A percentile compares a stretch with the other conserved stretches of the same genome.
These are phyloP conservation scores for Buxus sempervirens DNA, from an alignment of 164 flowering plant species.

Conservation along the genomic window DNA sequence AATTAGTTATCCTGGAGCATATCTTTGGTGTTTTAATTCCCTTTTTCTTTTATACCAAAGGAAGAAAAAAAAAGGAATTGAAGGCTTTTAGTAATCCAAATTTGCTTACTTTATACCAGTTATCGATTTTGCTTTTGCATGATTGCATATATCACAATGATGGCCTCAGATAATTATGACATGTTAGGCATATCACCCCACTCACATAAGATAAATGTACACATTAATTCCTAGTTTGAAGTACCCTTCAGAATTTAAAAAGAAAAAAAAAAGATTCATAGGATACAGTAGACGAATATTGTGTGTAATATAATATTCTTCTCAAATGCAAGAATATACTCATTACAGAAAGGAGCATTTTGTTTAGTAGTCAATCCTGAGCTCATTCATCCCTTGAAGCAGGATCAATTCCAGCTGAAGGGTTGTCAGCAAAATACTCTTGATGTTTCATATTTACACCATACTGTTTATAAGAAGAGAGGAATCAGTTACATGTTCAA, in stretches of 20 bases:
- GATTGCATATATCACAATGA: too few relatives aligned
- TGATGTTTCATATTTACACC: slow-evolving; percentile 87
- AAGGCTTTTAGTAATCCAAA: too few relatives aligned
- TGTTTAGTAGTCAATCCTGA: not conserved
- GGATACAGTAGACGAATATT: not conserved
- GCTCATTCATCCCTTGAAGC: slow-evolving; percentile 59
- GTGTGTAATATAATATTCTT: not conserved
- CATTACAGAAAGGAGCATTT: not conserved
- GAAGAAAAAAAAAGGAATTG: too few relatives aligned
- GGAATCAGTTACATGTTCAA: not conserved
- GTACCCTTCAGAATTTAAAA: not conserved
- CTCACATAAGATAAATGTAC: not conserved
- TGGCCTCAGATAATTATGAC: too few relatives aligned
- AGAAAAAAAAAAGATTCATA: not conserved
- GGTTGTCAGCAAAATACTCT: slow-evolving; percentile 90
- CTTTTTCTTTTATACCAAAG: too few relatives aligned
- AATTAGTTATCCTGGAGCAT: too few relatives aligned
- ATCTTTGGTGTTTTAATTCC: too few relatives aligned
- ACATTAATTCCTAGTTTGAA: not conserved
- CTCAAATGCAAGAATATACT: not conserved
- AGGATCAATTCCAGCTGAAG: slow-evolving; percentile 65
- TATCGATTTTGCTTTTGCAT: too few relatives aligned
- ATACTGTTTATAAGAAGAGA: slow-evolving; percentile 38
- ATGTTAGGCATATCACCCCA: too few relatives aligned
- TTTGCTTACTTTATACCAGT: too few relatives aligned